Evolutionary conservation across 306 rosid genomes (phyloP), one percentile per base, ranked within the genome.

Genomic region (Ziziphus jujuba): DNA sequence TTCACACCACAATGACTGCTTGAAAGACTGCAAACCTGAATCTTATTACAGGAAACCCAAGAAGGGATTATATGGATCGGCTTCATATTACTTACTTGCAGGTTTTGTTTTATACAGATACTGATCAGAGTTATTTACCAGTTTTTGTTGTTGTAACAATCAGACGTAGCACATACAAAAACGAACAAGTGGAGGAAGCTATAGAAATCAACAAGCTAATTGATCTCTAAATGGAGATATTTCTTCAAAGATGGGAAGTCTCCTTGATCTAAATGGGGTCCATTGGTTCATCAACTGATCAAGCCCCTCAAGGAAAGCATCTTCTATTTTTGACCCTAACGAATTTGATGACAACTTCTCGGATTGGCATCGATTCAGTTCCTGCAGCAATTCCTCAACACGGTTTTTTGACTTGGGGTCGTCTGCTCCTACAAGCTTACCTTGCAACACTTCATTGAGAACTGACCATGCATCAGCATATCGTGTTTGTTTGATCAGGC

Each of bases 221-320:
- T 89, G 96, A 78, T 85, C 85, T 72, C 96, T 81, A 66, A 87
- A 75, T 6, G 96, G 70, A 64, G 96, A 84, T 15, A 92, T 92
- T 79, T 92, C 91, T 49, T 90, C 97, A 81, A 92, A 92, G 61
- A 92, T 87, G 1, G 98, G 97, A 53, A 92, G 93, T 73, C 97
- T 84, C 75, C 79, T 87, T 48, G 96, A 65, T 70, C 91, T 82
- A 63, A 72, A 72, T 19, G 90, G 83, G 12, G 80, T 66, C 91
- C 93, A 77, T 34, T 61, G 72, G 72, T 76, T 72, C 70, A 85
- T 47, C 53, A 86, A 65, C 4, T 85, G 89, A 59, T 89, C 98
- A 19, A 89, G 85, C 53, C 89, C 96, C 73, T 85, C 85, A 0
- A 85, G 58, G 36, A 82, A 71, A 23, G 81, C 93, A 71, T 81